Base-by-base conservation (phyloP, 2,329 filamentous ascomycete genomes). In the Colletotrichum cereale region DNA sequence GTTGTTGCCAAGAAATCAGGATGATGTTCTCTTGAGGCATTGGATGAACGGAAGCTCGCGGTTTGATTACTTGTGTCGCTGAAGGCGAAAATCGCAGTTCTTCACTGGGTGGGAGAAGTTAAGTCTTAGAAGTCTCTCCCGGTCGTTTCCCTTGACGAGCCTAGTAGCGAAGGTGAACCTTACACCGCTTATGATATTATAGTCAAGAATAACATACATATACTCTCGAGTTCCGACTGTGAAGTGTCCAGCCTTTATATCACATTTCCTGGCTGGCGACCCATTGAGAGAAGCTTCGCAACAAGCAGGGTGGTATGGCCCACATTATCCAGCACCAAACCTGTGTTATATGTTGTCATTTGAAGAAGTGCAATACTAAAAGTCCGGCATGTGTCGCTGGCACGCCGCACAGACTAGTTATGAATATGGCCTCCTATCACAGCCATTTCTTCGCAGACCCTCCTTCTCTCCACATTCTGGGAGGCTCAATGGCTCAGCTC, bases 401-500 rank as follows among this genome's bases (percentile, higher is more conserved):
- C 5, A 50, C 4, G 14, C 2, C 16, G 24, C 47, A 26, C 24
- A 6, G 4, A 26, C 5, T 26, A n/a, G n/a, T n/a, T n/a, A 2
- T 24, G 1, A 2, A 14, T 26, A 26, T 3, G 12, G 24, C 24
- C 6, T 16, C 8, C 14, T 16, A 21, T 31, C 24, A 7, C 14
- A 21, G 18, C 21, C 21, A 3, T 24, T 38, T n/a, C 29, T 11
- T 58, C 36, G 36, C 24, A 4, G 53, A 24, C 11, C 24, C 4
- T 24, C 34, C 24, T 21, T 31, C 8, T 21, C 26, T 36, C 44
- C n/a, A 12, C 29, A 2, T 18, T 18, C 48, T 52, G 16, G 34
- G 38, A 11, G 50, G 7, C 8, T 44, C 62, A 61, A n/a, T 64
- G 56, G 48, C 40, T 38, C 48, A 55, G 55, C 52, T 55, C 47